Conservation (phyloP, 202 grass and related monocot species). For the Miscanthus sacchariflorus region DNA sequence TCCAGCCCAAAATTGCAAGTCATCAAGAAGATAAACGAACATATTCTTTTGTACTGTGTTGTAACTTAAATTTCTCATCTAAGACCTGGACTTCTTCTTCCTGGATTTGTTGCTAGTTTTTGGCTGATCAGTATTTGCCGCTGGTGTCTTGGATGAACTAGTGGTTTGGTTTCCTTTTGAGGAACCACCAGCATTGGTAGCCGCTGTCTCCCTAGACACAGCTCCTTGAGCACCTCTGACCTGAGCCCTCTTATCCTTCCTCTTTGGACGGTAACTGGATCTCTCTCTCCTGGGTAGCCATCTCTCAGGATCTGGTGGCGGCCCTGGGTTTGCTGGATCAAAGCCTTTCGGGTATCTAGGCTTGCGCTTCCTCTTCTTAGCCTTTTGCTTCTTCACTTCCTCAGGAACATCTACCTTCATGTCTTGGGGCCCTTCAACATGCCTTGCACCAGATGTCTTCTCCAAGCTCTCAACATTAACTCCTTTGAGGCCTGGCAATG, state of each 20-base stretch:
- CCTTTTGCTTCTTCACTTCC: constrained; percentile 81
- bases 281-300: constrained; percentile 94
- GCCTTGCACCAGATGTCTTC: constrained; percentile 89
- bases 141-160: constrained; percentile 57
- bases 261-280: constrained; percentile 89
- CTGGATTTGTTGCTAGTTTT: constrained; percentile 63
- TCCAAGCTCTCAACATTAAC: constrained; percentile 80
- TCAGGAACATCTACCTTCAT: constrained; percentile 67
- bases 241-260: constrained; percentile 93
- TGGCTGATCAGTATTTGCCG: constrained; percentile 55
- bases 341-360: constrained; percentile 90
- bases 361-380: constrained; percentile 94
- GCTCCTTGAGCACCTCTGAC: constrained; percentile 91
- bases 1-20: constrained; percentile 37
- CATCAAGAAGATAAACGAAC: constrained; percentile 41
- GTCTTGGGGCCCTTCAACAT: constrained; percentile 60
- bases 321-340: constrained; percentile 87
- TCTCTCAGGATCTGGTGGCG: constrained; percentile 91
- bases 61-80: constrained; percentile 23
- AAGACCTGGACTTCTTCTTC: constrained; percentile 89
- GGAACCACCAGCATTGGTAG: constrained; percentile 38
- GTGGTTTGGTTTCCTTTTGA: constrained; percentile 31
- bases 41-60: constrained; percentile 15
- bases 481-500: constrained; percentile 80
- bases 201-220: constrained; percentile 60